These are phyloP conservation scores for Diaporthe helianthi DNA, from an alignment of 2,329 filamentous ascomycete genomes.

Conservation along the genomic window DNA sequence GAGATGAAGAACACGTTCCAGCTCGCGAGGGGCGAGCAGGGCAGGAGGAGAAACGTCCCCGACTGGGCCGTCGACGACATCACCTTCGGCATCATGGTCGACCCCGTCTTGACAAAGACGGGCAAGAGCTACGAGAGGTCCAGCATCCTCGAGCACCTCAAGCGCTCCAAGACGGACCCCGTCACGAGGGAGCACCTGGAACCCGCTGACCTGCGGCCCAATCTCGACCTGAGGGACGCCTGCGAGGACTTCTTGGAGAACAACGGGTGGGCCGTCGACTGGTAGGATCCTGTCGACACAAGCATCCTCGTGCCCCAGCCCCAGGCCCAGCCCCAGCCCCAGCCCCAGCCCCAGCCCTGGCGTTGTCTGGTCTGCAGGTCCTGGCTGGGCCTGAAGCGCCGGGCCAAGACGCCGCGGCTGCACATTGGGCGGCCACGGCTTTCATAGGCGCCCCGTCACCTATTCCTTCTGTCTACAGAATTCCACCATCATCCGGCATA, in stretches of 20 bases:
- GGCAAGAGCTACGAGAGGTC: constrained; percentile 91
- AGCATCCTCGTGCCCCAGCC: neutral
- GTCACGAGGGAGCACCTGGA: constrained; percentile 79
- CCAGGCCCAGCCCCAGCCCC: neutral
- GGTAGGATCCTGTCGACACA: constrained; percentile 56
- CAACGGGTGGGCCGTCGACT: constrained; percentile 94
- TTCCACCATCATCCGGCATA: constrained; percentile 4
- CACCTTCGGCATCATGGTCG: constrained; percentile 75
- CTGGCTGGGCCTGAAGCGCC: constrained; percentile 29
- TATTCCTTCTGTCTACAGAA: neutral
- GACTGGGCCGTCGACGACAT: constrained; percentile 82
- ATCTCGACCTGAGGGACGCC: constrained; percentile 80
- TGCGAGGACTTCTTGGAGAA: constrained; percentile 84
- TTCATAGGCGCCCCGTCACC: neutral
- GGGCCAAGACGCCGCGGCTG: neutral
- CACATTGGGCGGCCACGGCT: neutral
- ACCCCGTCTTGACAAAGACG: constrained; percentile 78
- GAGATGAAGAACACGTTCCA: constrained; percentile 59
- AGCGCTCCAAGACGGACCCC: constrained; percentile 77
- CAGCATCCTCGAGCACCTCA: constrained; percentile 85
- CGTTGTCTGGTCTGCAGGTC: constrained; percentile 27
- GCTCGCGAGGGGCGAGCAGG: constrained; percentile 51
- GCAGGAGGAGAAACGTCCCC: constrained; percentile 67
- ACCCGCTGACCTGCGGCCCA: constrained; percentile 76
- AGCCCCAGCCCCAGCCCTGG: neutral